Conservation (phyloP, 352 stramenopile genomes). For the Blastocystis sp. region DNA sequence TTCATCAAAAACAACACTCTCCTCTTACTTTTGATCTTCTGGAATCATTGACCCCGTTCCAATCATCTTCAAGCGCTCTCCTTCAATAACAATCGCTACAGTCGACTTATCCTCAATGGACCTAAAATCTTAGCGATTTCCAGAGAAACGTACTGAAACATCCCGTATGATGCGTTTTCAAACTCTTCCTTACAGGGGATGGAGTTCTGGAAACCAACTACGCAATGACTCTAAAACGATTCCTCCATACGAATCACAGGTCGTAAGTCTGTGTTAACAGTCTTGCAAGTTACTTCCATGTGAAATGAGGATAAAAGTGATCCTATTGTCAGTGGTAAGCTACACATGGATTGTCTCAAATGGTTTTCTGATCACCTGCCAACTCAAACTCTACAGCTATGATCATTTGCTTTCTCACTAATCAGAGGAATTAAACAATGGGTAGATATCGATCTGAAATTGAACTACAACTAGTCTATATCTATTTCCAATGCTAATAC, state of each 20-base stretch:
- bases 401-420: too few relatives aligned
- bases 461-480: too few relatives aligned
- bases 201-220: conserved; percentile 62
- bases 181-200: conserved; percentile 56
- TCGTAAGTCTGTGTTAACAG: background rate
- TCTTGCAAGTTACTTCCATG: background rate
- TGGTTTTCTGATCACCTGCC: too few relatives aligned
- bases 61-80: background rate
- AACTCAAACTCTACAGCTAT: too few relatives aligned
- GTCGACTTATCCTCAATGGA: background rate
- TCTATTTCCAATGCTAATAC: too few relatives aligned
- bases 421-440: too few relatives aligned
- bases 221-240: background rate
- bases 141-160: background rate
- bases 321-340: too few relatives aligned
- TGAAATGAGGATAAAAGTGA: background rate
- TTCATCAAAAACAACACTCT: background rate
- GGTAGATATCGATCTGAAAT: too few relatives aligned
- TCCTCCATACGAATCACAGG: background rate
- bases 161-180: background rate
- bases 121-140: background rate
- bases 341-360: too few relatives aligned
- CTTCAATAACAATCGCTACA: background rate
- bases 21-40: background rate
- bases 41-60: background rate